These are phyloP conservation scores for Lichtheimia corymbifera DNA, from an alignment of 371 early-diverging fungal genomes.

Conservation along the genomic window DNA sequence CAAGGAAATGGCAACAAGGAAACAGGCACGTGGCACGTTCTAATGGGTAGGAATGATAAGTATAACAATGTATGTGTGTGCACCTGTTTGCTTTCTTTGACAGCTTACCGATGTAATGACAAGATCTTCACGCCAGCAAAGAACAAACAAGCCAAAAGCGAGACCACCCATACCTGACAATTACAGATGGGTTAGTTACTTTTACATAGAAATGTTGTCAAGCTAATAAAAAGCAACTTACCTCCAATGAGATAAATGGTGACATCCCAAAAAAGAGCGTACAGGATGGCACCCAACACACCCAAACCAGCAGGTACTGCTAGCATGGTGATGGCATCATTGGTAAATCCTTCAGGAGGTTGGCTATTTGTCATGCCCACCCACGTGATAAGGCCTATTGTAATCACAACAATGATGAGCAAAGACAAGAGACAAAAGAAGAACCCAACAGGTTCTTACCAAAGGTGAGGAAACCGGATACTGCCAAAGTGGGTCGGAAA, in stretches of 20 bases:
- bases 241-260: conserved; percentile 28
- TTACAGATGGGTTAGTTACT: too few relatives aligned
- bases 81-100: neutral
- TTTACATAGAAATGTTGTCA: too few relatives aligned
- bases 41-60: neutral
- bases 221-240: neutral
- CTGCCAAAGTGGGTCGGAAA: conserved; percentile 30
- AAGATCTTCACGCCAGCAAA: conserved; percentile 34
- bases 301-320: conserved; percentile 22
- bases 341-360: conserved; percentile 20
- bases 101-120: conserved; percentile 21
- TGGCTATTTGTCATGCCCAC: conserved; percentile 23
- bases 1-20: conserved; percentile 20
- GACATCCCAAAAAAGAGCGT: conserved; percentile 24
- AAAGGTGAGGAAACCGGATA: conserved; percentile 39
- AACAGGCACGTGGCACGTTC: conserved; percentile 25
- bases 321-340: conserved; percentile 20
- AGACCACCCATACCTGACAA: conserved; percentile 22
- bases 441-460: conserved; percentile 29
- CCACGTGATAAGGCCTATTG: conserved; percentile 25
- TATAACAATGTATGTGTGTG: too few relatives aligned
- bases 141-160: conserved; percentile 34
- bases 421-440: conserved; percentile 18
- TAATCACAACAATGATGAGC: conserved; percentile 19
- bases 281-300: conserved; percentile 22